Percentiles rank a stretch among this genome's conserved stretches.
Evolutionary conservation across 768 basidiomycete genomes (phyloP).

Genomic region (Mycena sanguinolenta): DNA sequence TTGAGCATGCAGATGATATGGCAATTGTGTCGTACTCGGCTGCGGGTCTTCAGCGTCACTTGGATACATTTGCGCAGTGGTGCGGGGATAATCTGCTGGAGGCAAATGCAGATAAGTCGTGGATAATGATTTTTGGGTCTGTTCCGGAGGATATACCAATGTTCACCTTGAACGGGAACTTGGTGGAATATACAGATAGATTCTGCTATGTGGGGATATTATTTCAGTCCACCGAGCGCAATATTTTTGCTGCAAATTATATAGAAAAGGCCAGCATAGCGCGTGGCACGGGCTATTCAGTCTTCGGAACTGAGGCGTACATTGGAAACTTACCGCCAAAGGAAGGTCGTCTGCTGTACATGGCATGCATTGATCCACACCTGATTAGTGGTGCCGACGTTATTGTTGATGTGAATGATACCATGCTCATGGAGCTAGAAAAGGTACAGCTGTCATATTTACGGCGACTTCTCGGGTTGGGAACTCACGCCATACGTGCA

Average conservation of each 20-base stretch:
- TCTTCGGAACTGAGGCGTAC: not conserved
- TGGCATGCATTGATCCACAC: constrained; percentile 13
- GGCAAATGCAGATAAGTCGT: too few relatives aligned
- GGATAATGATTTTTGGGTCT: too few relatives aligned
- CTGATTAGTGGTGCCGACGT: constrained; percentile 9
- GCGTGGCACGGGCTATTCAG: not conserved
- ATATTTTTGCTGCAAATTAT: not conserved
- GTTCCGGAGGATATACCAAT: too few relatives aligned
- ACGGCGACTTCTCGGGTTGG: too few relatives aligned
- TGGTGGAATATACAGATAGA: not conserved
- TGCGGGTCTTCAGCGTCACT: too few relatives aligned
- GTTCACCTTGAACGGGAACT: not conserved
- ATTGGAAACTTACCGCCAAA: constrained; percentile 6
- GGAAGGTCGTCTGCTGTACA: constrained; percentile 9
- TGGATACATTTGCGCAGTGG: too few relatives aligned
- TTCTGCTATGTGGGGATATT: not conserved
- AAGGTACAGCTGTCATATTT: not conserved
- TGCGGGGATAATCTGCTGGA: too few relatives aligned
- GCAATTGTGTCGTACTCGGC: too few relatives aligned
- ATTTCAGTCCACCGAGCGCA: not conserved
- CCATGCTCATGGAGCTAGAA: not conserved
- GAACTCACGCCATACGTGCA: too few relatives aligned
- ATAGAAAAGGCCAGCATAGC: not conserved
- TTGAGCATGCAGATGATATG: too few relatives aligned
- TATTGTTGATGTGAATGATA: not conserved